Percentiles rank a stretch among this genome's conserved stretches.
These are phyloP conservation scores for Colletotrichum sansevieriae DNA, from an alignment of 2,329 filamentous ascomycete genomes.

Conservation along the genomic window DNA sequence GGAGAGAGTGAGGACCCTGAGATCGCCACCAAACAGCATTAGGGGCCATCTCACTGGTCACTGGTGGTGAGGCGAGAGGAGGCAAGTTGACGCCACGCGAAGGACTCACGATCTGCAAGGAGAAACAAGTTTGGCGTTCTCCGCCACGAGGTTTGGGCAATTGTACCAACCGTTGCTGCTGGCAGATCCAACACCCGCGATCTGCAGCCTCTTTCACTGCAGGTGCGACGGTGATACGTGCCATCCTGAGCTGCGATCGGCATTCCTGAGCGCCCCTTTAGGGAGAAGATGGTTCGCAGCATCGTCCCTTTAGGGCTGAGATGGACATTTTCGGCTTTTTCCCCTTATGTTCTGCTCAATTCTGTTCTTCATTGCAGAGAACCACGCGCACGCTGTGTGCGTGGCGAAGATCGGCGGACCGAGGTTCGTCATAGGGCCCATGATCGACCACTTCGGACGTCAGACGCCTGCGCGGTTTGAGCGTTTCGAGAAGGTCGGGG, in stretches of 20 bases:
- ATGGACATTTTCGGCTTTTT: background rate
- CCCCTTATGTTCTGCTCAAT: background rate
- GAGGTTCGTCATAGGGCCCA: background rate
- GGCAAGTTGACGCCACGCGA: constrained; percentile 7
- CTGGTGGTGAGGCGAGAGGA: constrained; percentile 10
- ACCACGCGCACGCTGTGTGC: background rate
- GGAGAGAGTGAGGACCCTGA: background rate
- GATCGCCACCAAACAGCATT: constrained; percentile 1
- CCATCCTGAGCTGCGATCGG: constrained; percentile 5
- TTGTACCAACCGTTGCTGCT: background rate
- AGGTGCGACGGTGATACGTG: constrained; percentile 16
- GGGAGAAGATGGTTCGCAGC: background rate
- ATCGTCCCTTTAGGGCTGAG: constrained; percentile 5
- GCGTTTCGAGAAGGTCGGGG: constrained; percentile 17
- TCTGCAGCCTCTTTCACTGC: constrained; percentile 11
- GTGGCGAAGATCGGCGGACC: constrained; percentile 21
- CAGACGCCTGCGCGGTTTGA: background rate
- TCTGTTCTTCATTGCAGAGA: background rate
- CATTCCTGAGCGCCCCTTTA: background rate
- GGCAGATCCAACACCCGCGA: background rate
- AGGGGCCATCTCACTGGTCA: constrained; percentile 22
- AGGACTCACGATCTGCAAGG: constrained; percentile 17
- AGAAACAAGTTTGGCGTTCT: background rate
- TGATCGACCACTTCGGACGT: background rate
- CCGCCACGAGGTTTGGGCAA: background rate